phyloP scores from a whole-genome alignment of 495 filamentous ascomycete genomes.

The Xylaria longipes region DNA sequence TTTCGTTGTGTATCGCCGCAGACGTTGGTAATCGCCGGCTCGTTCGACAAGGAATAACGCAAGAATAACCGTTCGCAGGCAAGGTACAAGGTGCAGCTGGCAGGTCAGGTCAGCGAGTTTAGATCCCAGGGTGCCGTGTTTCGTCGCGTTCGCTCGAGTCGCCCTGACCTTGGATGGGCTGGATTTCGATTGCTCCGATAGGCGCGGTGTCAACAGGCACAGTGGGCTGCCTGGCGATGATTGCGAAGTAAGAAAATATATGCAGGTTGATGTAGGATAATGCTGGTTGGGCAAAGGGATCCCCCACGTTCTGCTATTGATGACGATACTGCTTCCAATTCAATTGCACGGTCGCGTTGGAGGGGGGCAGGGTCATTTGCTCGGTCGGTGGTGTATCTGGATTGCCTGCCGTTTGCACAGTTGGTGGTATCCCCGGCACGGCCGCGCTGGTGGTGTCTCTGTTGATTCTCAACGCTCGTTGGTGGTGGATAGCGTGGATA shows the following conservation, averaged over 20 bases:
- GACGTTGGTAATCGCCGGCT: conserved; percentile 4
- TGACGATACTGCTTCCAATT: background rate
- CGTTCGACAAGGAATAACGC: background rate
- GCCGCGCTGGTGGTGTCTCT: conserved; percentile 15
- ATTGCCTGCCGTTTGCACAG: background rate
- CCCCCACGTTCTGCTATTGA: background rate
- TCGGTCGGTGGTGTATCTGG: conserved; percentile 19
- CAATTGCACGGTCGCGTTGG: conserved; percentile 24
- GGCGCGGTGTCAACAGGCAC: background rate
- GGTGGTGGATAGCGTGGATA: conserved; percentile 23
- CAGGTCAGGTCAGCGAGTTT: background rate
- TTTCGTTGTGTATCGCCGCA: conserved; percentile 4
- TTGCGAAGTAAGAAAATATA: background rate
- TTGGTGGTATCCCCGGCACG: conserved; percentile 20
- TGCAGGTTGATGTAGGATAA: conserved; percentile 1
- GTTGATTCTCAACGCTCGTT: conserved; percentile 21
- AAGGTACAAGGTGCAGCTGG: background rate
- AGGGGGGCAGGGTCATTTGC: conserved; percentile 15
- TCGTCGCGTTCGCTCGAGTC: conserved; percentile 12
- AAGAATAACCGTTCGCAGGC: background rate
- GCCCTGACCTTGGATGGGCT: background rate
- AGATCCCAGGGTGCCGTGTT: background rate
- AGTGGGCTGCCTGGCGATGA: background rate
- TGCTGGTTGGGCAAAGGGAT: conserved; percentile 2
- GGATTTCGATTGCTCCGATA: background rate